A percentile compares a stretch with the other conserved stretches of the same genome.
These are phyloP conservation scores for Persicaria maculosa DNA, from an alignment of 148 eudicot species.

Conservation along the genomic window DNA sequence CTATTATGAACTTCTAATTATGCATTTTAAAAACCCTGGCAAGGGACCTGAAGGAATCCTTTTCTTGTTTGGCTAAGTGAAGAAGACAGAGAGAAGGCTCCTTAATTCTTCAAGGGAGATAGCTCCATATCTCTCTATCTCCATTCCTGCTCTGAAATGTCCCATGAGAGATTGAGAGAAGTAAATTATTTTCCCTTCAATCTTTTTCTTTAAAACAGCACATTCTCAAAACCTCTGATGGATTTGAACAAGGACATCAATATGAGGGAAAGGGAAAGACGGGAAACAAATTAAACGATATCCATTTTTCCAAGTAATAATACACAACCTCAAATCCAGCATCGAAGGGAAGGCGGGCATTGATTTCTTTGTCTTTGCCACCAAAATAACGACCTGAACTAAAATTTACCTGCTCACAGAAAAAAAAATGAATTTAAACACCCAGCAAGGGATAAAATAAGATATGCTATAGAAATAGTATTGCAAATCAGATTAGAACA, in stretches of 20 bases:
- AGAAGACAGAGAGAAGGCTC: not conserved
- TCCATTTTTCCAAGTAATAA: not conserved
- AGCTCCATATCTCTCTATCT: not conserved
- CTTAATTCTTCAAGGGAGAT: not conserved
- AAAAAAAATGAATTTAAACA: conserved; percentile 10
- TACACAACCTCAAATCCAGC: conserved; percentile 86
- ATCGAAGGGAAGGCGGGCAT: conserved; percentile 70
- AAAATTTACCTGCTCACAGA: conserved; percentile 67
- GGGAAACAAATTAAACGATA: not conserved
- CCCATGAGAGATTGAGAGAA: not conserved
- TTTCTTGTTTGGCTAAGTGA: not conserved
- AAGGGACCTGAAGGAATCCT: not conserved
- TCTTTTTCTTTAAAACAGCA: not conserved
- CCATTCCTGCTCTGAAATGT: not conserved
- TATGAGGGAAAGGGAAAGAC: not conserved
- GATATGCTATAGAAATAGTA: not conserved
- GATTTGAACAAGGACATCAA: not conserved
- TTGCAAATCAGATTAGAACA: not conserved
- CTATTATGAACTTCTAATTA: not conserved
- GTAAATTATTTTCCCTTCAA: not conserved
- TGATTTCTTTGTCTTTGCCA: conserved; percentile 41
- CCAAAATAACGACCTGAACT: conserved; percentile 88
- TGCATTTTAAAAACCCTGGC: not conserved
- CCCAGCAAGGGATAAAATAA: not conserved
- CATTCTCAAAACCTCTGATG: not conserved